Percentiles rank a stretch among this genome's conserved stretches.
These are phyloP conservation scores for Aeschynomene evenia DNA, from an alignment of 306 rosid species.

Conservation along the genomic window DNA sequence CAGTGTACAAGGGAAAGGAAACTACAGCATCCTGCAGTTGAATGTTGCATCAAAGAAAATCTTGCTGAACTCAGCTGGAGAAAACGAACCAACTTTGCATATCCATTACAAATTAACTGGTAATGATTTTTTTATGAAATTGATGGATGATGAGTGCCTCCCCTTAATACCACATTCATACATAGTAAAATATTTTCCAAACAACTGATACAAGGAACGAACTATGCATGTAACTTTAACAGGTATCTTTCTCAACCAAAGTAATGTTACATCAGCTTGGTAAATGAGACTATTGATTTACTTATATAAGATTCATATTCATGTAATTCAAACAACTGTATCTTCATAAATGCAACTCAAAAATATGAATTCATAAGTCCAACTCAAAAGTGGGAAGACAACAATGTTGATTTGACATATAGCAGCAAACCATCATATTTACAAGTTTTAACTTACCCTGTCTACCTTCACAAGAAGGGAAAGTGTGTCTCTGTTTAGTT, in stretches of 20 bases:
- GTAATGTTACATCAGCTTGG: constrained; percentile 12
- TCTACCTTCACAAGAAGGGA: constrained; percentile 80
- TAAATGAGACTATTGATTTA: constrained; percentile 5
- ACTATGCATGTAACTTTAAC: constrained; percentile 3
- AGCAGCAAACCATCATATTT: constrained; percentile 8
- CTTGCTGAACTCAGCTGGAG: constrained; percentile 13
- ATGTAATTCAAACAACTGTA: constrained; percentile 4
- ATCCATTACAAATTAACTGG: constrained; percentile 19
- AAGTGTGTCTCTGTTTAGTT: constrained; percentile 67
- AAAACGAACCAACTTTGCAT: background rate
- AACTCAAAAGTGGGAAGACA: constrained; percentile 18
- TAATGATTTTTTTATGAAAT: background rate
- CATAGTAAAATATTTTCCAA: constrained; percentile 5
- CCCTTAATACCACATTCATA: constrained; percentile 8
- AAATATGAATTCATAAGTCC: constrained; percentile 9
- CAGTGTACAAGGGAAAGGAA: constrained; percentile 76
- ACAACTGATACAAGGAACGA: constrained; percentile 17
- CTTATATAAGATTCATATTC: constrained; percentile 1
- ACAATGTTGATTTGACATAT: constrained; percentile 11
- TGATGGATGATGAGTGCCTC: constrained; percentile 1
- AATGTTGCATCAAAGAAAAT: constrained; percentile 23
- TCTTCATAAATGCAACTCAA: constrained; percentile 18
- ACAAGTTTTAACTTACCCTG: constrained; percentile 54
- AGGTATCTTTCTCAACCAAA: constrained; percentile 20
- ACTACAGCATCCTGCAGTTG: constrained; percentile 62